Evolutionary conservation across 1,284 basidiomycete genomes (phyloP).

Genomic region (Neonothopanus nambi): DNA sequence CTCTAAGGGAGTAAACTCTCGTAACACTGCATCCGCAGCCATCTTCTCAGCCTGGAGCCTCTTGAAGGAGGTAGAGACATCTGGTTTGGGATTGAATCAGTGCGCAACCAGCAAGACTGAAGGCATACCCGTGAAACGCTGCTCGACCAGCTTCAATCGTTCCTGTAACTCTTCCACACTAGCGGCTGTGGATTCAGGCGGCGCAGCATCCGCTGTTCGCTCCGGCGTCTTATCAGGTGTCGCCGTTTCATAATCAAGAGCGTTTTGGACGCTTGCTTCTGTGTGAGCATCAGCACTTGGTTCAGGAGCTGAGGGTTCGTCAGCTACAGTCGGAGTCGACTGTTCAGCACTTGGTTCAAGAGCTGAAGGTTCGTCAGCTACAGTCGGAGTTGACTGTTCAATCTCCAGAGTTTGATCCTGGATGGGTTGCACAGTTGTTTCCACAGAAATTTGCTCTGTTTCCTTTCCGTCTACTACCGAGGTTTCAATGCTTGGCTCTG

Average conservation of each 20-base stretch:
- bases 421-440: neutral
- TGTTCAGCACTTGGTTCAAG: neutral
- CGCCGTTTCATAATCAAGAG: neutral
- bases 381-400: neutral
- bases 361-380: neutral
- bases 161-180: conserved; percentile 59
- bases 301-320: neutral
- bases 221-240: neutral
- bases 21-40: conserved; percentile 70
- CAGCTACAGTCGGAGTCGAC: neutral
- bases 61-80: conserved; percentile 77
- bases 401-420: too few species aligned
- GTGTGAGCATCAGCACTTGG: neutral
- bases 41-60: conserved; percentile 68
- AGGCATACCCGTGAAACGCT: conserved; percentile 64
- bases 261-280: neutral
- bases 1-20: conserved; percentile 74
- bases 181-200: neutral
- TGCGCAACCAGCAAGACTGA: conserved; percentile 15
- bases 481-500: too few species aligned
- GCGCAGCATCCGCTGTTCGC: neutral
- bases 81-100: conserved; percentile 35
- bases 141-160: conserved; percentile 66
- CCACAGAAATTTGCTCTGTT: neutral
- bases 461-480: neutral